Evolutionary conservation across 2,329 filamentous ascomycete species (phyloP).

Genomic region (Paecilomyces sp.): DNA sequence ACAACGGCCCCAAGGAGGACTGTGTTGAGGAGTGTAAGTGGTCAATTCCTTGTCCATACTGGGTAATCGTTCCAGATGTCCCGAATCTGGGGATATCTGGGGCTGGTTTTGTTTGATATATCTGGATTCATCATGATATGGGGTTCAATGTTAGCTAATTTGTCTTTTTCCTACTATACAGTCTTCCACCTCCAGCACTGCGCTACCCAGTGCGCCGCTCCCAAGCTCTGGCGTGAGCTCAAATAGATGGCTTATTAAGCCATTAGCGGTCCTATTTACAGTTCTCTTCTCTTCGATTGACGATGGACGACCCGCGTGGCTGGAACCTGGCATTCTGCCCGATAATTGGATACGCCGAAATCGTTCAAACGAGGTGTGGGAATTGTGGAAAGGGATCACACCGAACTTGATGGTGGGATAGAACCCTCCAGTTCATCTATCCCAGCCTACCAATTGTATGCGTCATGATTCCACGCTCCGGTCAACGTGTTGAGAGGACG

Average conservation of each 20-base stretch:
- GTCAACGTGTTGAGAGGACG: neutral
- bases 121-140: constrained; percentile 1
- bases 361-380: neutral
- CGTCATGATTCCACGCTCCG: neutral
- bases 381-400: neutral
- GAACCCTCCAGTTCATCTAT: neutral
- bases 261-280: constrained; percentile 7
- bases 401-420: neutral
- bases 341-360: neutral
- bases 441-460: neutral
- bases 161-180: constrained; percentile 29
- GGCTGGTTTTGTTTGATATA: neutral
- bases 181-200: constrained; percentile 99
- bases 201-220: constrained; percentile 83
- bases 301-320: constrained; percentile 3
- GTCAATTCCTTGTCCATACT: neutral
- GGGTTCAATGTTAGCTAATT: neutral
- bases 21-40: constrained; percentile 98
- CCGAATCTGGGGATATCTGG: neutral
- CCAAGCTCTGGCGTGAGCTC: constrained; percentile 88
- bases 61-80: neutral
- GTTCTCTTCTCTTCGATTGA: constrained; percentile 11
- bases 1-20: constrained; percentile 75
- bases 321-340: neutral
- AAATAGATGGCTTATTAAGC: constrained; percentile 56